Percentiles rank a stretch among this genome's conserved stretches.
phyloP scores from a whole-genome alignment of 164 flowering plant species.

The Aristolochia contorta region DNA sequence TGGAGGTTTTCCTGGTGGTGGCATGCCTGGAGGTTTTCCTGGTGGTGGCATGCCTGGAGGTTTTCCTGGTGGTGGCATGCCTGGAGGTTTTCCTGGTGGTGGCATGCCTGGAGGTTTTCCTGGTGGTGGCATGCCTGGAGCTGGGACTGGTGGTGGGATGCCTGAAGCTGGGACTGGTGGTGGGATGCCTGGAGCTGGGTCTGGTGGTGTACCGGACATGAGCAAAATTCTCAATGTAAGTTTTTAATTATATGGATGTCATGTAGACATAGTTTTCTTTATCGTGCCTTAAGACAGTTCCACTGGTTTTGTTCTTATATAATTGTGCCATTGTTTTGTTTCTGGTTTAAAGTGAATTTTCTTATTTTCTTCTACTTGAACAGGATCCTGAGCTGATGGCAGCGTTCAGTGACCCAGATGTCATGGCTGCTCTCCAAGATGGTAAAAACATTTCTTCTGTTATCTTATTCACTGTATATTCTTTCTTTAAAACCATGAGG shows the following conservation, averaged over 20 bases:
- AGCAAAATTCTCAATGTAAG: conserved; percentile 88
- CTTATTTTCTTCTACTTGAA: not conserved
- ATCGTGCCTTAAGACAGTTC: too few species aligned
- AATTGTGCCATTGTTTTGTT: not conserved
- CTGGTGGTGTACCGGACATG: conserved; percentile 56
- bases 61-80: conserved; percentile 57
- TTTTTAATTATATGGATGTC: not conserved
- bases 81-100: conserved; percentile 57
- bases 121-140: conserved; percentile 32
- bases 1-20: conserved; percentile 56
- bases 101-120: conserved; percentile 42
- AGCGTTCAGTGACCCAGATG: conserved; percentile 85
- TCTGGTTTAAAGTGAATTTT: not conserved
- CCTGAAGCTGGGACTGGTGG: conserved; percentile 67
- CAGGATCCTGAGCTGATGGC: conserved; percentile 98
- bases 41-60: conserved; percentile 66
- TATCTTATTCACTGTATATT: not conserved
- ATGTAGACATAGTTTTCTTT: not conserved
- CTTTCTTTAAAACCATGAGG: not conserved
- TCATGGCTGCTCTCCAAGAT: conserved; percentile 97
- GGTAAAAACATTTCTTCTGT: conserved; percentile 31
- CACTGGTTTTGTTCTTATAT: not conserved
- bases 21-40: conserved; percentile 53
- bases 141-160: conserved; percentile 46
- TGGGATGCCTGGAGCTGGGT: conserved; percentile 53